Conservation (phyloP, 23 red algal genomes). For the Gracilaria gracilis region DNA sequence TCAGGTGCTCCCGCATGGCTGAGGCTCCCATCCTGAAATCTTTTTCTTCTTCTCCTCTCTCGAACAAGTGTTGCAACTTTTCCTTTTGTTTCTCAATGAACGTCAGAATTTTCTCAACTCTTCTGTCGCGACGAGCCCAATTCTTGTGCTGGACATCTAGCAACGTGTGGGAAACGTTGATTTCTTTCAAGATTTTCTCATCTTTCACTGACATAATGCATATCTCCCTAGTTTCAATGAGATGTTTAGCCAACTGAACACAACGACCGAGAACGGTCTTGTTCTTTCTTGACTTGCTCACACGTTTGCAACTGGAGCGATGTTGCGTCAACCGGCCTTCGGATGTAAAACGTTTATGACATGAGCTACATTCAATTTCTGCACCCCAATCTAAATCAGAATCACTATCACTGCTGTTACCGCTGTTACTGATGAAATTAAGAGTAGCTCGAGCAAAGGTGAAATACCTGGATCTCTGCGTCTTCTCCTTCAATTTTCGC, state of each 20-base stretch:
- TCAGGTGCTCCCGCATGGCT: background rate
- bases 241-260: background rate
- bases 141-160: background rate
- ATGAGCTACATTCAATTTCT: background rate
- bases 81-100: background rate
- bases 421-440: no score
- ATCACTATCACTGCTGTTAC: background rate
- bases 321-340: background rate
- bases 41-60: background rate
- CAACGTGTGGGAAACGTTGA: background rate
- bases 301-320: background rate
- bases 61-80: background rate
- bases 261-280: background rate
- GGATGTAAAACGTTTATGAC: background rate
- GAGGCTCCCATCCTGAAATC: background rate
- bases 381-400: background rate
- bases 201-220: background rate
- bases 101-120: background rate
- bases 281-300: background rate
- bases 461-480: no score
- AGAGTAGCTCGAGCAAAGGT: no score
- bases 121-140: background rate
- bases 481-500: no score
- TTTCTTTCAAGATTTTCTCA: background rate
- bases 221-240: background rate